Evolutionary conservation across 306 rosid species (phyloP).

Genomic region (Herpetospermum pedunculosum): DNA sequence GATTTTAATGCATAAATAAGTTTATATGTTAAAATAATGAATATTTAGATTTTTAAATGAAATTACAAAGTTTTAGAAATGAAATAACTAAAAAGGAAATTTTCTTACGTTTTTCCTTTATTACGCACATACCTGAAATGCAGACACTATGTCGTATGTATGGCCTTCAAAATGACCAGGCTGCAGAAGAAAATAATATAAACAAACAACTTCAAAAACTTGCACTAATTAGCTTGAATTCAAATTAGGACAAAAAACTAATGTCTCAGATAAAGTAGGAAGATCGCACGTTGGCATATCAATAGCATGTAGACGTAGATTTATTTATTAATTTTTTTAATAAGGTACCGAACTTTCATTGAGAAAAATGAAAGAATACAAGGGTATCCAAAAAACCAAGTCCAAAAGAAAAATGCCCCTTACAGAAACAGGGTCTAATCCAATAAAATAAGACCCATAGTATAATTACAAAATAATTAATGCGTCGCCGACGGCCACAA

Average conservation of each 20-base stretch:
- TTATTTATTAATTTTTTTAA: too few species aligned
- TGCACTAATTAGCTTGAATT: neutral
- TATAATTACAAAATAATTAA: too few species aligned
- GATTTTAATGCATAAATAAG: neutral
- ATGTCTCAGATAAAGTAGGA: neutral
- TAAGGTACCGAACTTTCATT: too few species aligned
- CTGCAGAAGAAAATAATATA: conserved; percentile 24
- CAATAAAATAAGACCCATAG: too few species aligned
- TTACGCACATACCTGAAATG: conserved; percentile 9
- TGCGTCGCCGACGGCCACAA: too few species aligned
- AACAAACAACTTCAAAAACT: neutral
- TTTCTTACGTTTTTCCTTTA: neutral
- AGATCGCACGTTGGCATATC: neutral
- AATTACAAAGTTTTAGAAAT: too few species aligned
- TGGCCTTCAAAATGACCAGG: conserved; percentile 86
- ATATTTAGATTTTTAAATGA: neutral
- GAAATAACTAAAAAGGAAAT: too few species aligned
- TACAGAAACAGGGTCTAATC: too few species aligned
- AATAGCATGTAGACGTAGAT: neutral
- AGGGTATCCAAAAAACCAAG: too few species aligned
- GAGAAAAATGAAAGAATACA: too few species aligned
- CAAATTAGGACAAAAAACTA: neutral
- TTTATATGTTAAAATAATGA: neutral
- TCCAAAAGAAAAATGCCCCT: too few species aligned
- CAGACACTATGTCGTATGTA: conserved; percentile 66